A percentile compares a stretch with the other conserved stretches of the same genome.
Evolutionary conservation across 106 monocot species (phyloP).

Genomic region (Dendrobium chrysotoxum): DNA sequence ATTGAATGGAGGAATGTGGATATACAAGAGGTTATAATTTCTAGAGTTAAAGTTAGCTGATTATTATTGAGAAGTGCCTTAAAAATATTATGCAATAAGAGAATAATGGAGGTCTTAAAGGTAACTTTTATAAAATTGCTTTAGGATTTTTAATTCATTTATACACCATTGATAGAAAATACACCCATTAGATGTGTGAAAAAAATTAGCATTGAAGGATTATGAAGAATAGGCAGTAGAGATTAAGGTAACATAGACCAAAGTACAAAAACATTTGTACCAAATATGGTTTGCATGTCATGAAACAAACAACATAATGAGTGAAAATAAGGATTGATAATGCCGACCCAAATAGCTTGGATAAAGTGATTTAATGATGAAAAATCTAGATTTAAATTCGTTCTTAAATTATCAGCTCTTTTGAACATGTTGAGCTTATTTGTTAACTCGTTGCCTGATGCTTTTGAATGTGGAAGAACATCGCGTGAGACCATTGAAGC

Average conservation of each 20-base stretch:
- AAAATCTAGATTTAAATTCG: not conserved
- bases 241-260: not conserved
- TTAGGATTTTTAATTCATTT: not conserved
- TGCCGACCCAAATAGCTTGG: not conserved
- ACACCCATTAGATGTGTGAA: not conserved
- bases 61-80: not conserved
- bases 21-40: no score
- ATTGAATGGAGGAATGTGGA: no score
- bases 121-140: not conserved
- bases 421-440: not conserved
- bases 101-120: not conserved
- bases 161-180: not conserved
- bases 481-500: not conserved
- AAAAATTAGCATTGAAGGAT: not conserved
- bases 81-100: not conserved
- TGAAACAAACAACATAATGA: not conserved
- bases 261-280: not conserved
- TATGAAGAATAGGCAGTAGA: not conserved
- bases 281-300: not conserved
- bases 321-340: not conserved
- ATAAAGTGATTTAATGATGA: not conserved
- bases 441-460: not conserved
- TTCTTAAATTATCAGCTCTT: not conserved
- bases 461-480: not conserved
- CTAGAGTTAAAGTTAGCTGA: no score